Evolutionary conservation across 495 filamentous ascomycete genomes (phyloP), one percentile per base, ranked within the genome.

Genomic region (Aspergillus sparsus): DNA sequence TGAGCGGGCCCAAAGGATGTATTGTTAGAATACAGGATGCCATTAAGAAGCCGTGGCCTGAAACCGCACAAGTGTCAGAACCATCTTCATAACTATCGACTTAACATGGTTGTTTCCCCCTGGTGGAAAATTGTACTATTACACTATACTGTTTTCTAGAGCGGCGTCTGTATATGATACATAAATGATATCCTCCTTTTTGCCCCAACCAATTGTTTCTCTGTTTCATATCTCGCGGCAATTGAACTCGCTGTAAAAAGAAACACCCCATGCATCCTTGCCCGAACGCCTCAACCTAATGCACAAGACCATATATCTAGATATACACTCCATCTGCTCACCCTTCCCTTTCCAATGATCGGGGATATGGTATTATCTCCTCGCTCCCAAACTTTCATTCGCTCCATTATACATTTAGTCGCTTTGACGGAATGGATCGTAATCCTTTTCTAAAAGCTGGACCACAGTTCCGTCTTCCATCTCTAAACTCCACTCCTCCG

Each of bases 21-120:
- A 72, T 88, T 46, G 91, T 98, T 53, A 85, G 86, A 75, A 82
- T 98, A 55, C 89, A 94, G 68, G 93, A 98, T 78, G 91, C 93
- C 10, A 83, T 93, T 71, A 96, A 95, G 84, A 94, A 93, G 81
- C 84, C 88, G 34, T 91, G 89, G 83, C 90, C 91, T 47, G 77
- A 84, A 44, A 63, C 81, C 60, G 57, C 77, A 76, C 62, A 52
- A 72, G 55, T 74, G 66, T 63, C 70, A 69, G 53, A 83, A 80
- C 67, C 72, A 68, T 71, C 71, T 71, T 66, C 66, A 53, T 73
- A 60, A 54, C 68, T 53, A 67, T 46, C 47, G 41, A 53, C 45
- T 53, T 46, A 51, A 7, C 12, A 61, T 10, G 55, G 15, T 44
- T 15, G 44, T 54, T 64, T 60, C 34, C 51, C 51, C 49, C 55